Conservation (phyloP, 208 protist genomes). For the Trypanosoma congolense region DNA sequence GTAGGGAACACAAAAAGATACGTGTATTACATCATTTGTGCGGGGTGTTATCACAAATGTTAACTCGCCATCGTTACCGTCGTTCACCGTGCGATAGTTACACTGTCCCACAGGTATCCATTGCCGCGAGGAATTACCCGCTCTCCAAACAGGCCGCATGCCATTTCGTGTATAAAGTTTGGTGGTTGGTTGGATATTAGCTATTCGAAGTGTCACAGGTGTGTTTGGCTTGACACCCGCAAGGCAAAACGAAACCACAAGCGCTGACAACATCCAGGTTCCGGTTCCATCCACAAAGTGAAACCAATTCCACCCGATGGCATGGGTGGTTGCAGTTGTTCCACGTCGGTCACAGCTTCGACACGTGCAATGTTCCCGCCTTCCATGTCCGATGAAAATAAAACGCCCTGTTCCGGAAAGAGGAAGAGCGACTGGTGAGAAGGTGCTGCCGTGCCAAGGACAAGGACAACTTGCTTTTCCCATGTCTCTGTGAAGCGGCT, state of each 20-base stretch:
- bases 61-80: constrained; percentile 56
- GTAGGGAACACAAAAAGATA: constrained; percentile 85
- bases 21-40: constrained; percentile 61
- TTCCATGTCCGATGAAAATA: constrained; percentile 70
- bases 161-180: constrained; percentile 77
- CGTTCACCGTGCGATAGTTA: constrained; percentile 60
- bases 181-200: constrained; percentile 72
- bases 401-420: constrained; percentile 37
- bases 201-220: constrained; percentile 50
- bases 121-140: constrained; percentile 28
- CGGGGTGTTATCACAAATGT: constrained; percentile 53
- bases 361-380: constrained; percentile 77
- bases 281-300: constrained; percentile 77
- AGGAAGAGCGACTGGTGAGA: constrained; percentile 63
- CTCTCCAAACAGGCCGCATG: constrained; percentile 78
- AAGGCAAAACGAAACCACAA: constrained; percentile 87
- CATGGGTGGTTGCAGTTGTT: constrained; percentile 8
- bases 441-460: constrained; percentile 53
- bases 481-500: constrained; percentile 48
- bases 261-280: constrained; percentile 63
- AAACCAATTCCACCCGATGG: constrained; percentile 20
- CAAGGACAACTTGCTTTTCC: constrained; percentile 69
- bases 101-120: constrained; percentile 73
- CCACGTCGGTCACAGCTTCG: constrained; percentile 37
- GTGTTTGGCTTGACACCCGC: constrained; percentile 33